Conservation (phyloP, 805 yeast species). For the Suhomyces xylopsoci region DNA sequence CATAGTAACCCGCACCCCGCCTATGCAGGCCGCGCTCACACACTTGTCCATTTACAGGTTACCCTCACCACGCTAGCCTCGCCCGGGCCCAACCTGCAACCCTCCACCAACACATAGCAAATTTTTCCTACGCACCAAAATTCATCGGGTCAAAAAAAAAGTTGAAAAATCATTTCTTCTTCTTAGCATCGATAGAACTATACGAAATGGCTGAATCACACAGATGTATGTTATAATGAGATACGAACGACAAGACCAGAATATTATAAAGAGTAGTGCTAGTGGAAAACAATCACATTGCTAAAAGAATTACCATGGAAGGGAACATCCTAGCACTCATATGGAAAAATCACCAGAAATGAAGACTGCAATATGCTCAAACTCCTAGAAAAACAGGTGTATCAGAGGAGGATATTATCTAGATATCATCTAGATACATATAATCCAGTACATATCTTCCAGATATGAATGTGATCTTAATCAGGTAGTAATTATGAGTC, state of each 20-base stretch:
- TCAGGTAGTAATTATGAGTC: too few relatives aligned
- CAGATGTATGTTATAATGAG: conserved; percentile 72
- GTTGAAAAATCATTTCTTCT: conserved; percentile 5
- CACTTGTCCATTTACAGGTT: not conserved
- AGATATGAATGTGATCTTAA: too few relatives aligned
- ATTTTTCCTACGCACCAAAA: conserved; percentile 5
- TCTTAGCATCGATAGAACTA: conserved; percentile 12
- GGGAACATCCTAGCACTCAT: too few relatives aligned
- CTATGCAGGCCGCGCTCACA: not conserved
- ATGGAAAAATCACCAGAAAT: too few relatives aligned
- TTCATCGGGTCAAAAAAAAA: conserved; percentile 4
- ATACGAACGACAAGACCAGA: not conserved
- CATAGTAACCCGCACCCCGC: not conserved
- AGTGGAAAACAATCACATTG: too few relatives aligned
- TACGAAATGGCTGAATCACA: conserved; percentile 90
- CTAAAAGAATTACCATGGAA: too few relatives aligned
- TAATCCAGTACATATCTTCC: too few relatives aligned
- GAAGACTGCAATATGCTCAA: too few relatives aligned
- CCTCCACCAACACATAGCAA: conserved; percentile 1
- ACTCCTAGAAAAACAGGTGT: too few relatives aligned
- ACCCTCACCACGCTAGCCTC: not conserved
- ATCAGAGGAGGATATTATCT: too few relatives aligned
- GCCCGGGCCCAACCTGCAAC: conserved; percentile 1
- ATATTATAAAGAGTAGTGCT: not conserved
- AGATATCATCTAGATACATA: too few relatives aligned